Evolutionary conservation across 257 asterid genomes (phyloP).

Genomic region (Solanum tarapatanum): DNA sequence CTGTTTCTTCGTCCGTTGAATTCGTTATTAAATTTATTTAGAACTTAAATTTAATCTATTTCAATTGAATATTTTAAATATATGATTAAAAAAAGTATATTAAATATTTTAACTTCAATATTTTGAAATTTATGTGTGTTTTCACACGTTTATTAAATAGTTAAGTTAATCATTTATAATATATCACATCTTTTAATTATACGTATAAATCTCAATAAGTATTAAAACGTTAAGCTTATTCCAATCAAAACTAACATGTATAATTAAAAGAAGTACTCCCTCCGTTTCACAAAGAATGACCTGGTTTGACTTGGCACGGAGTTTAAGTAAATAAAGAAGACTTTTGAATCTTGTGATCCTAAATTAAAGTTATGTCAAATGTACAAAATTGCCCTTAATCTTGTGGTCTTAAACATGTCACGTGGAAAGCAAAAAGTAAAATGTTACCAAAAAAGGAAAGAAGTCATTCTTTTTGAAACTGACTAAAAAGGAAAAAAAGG

Average conservation of each 20-base stretch:
- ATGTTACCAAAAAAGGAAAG: too few species aligned
- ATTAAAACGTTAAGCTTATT: neutral
- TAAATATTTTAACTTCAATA: neutral
- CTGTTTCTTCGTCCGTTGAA: neutral
- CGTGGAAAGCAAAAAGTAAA: too few species aligned
- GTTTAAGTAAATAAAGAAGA: too few species aligned
- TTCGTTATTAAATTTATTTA: neutral
- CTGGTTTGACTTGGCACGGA: too few species aligned
- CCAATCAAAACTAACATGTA: neutral
- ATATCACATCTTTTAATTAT: neutral
- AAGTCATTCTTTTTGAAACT: too few species aligned
- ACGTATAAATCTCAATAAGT: neutral
- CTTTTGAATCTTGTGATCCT: too few species aligned
- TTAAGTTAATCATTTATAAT: neutral
- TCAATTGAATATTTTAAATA: neutral
- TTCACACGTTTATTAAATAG: neutral
- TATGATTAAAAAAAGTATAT: neutral
- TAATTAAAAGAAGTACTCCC: neutral
- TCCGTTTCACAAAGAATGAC: too few species aligned
- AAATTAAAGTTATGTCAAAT: too few species aligned
- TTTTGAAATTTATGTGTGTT: neutral
- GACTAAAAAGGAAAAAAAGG: neutral
- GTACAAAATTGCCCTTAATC: too few species aligned
- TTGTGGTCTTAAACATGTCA: too few species aligned
- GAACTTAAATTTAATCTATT: neutral